These are phyloP conservation scores for Metarhizium sp. DNA, from an alignment of 2,329 filamentous ascomycete species.

Conservation along the genomic window DNA sequence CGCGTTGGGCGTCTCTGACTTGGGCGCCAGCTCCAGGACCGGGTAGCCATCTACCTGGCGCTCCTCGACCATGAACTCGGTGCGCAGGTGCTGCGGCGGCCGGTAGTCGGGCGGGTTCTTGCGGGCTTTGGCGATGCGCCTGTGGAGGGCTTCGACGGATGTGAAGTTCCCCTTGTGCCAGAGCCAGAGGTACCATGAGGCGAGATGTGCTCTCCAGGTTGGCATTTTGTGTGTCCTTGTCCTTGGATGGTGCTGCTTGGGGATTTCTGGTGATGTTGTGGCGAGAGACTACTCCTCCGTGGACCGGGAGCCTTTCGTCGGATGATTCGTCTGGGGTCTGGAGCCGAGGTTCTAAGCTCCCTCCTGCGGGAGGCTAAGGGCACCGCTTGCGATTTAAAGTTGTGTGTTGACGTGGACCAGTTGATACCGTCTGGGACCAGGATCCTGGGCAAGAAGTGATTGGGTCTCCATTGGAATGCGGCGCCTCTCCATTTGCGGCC, in stretches of 20 bases:
- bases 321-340: neutral
- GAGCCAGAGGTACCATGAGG: conserved; percentile 19
- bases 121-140: conserved; percentile 15
- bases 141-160: conserved; percentile 14
- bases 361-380: no score
- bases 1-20: conserved; percentile 18
- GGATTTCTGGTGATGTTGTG: neutral
- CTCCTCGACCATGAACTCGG: conserved; percentile 17
- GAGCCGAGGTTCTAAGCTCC: no score
- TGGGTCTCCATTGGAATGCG: no score
- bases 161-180: conserved; percentile 16
- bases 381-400: no score
- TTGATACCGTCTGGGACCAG: no score
- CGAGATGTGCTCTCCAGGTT: conserved; percentile 16
- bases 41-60: conserved; percentile 8
- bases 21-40: conserved; percentile 21
- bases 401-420: no score
- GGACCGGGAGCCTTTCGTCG: neutral
- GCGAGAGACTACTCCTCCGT: neutral
- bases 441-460: no score
- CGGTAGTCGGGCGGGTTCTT: conserved; percentile 8
- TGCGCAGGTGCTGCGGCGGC: conserved; percentile 16
- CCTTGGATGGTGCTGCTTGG: neutral
- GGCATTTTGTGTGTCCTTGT: conserved; percentile 11
- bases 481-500: no score